These are phyloP conservation scores for Nigrospora sphaerica DNA, from an alignment of 2,329 filamentous ascomycete genomes.

Conservation along the genomic window DNA sequence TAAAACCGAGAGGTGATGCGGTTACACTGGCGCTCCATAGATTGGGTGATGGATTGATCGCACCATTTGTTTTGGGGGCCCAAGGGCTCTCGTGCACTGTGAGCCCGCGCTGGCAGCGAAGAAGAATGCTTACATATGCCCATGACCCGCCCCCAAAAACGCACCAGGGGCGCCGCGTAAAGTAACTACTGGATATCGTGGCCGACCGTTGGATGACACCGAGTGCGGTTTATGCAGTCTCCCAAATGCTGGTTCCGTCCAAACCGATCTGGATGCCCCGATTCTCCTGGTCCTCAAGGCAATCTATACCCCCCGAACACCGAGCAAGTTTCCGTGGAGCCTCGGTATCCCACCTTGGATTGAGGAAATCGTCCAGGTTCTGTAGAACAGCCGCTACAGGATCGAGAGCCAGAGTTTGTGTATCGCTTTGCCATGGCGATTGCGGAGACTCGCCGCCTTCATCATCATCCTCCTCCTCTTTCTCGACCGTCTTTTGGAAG, in stretches of 20 bases:
- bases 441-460: slow-evolving; percentile 10
- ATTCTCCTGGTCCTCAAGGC: background rate
- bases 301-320: background rate
- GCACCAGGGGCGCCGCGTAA: too few relatives aligned
- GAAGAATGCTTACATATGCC: too few relatives aligned
- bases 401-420: slow-evolving; percentile 21
- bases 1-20: too few relatives aligned
- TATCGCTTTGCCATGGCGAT: slow-evolving; percentile 19
- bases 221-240: too few relatives aligned
- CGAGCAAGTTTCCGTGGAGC: slow-evolving; percentile 24
- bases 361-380: slow-evolving; percentile 38
- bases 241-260: background rate
- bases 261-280: background rate
- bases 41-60: too few relatives aligned
- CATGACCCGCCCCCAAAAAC: too few relatives aligned
- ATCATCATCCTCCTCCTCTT: slow-evolving; percentile 2
- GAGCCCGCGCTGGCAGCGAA: too few relatives aligned
- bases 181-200: too few relatives aligned
- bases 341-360: slow-evolving; percentile 29
- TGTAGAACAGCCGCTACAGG: slow-evolving; percentile 38
- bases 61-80: too few relatives aligned
- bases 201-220: too few relatives aligned
- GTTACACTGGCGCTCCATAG: too few relatives aligned
- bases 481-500: slow-evolving; percentile 1
- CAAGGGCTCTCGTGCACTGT: too few relatives aligned